Evolutionary conservation across 148 eudicot species (phyloP).

Genomic region (Euryodendron excelsum): DNA sequence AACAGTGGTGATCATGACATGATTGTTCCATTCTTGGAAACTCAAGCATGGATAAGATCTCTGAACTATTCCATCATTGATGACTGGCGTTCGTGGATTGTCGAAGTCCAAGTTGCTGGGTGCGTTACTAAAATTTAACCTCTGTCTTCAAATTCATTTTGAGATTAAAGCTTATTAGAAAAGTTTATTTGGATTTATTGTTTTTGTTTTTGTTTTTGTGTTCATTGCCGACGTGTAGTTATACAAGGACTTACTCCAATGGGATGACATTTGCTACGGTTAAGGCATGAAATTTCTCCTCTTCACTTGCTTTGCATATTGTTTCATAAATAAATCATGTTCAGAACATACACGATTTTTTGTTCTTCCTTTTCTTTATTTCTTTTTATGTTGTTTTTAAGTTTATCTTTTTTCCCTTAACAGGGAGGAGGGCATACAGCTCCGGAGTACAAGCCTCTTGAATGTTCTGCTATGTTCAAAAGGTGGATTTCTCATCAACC

Average conservation of each 20-base stretch:
- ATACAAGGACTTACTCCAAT: constrained; percentile 30
- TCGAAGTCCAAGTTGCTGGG: constrained; percentile 34
- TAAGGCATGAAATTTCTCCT: constrained; percentile 24
- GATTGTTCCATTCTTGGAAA: constrained; percentile 18
- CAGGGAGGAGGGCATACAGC: too few species aligned
- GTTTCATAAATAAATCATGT: too few species aligned
- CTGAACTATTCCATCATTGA: constrained; percentile 7
- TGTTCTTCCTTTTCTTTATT: too few species aligned
- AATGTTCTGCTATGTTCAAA: too few species aligned
- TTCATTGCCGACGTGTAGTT: constrained; percentile 16
- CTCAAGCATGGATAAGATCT: constrained; percentile 15
- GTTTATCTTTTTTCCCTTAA: too few species aligned
- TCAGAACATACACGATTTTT: too few species aligned
- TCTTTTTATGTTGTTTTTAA: too few species aligned
- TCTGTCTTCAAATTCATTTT: neutral
- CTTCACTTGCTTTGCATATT: neutral
- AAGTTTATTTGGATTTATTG: neutral
- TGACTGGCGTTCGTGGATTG: constrained; percentile 34
- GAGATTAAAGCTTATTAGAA: neutral
- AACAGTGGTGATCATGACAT: constrained; percentile 27
- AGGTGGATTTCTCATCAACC: too few species aligned
- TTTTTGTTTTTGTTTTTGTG: too few species aligned
- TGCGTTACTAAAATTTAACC: constrained; percentile 10
- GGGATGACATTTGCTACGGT: constrained; percentile 39
- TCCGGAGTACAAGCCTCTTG: too few species aligned